Evolutionary conservation across 495 filamentous ascomycete species (phyloP), one percentile per base, ranked within the genome.

Genomic region (Penicillium argentinense): DNA sequence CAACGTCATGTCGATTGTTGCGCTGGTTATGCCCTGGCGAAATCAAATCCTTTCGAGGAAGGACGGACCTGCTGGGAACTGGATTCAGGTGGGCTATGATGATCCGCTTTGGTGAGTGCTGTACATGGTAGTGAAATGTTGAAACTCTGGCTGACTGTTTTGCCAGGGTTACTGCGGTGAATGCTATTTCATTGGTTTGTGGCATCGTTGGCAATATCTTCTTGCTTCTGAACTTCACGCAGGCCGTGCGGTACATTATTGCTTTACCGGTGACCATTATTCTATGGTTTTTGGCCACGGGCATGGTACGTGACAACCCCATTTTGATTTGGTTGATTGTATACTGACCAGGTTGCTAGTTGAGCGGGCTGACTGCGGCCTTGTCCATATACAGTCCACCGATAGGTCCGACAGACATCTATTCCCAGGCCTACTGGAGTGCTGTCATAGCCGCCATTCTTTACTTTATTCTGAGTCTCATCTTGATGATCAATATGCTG

Each of bases 181-280:
- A 91, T 63, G 83, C 76, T 3, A 63, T 78, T 9, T 87, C 84
- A 12, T 72, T 91, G 5, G 77, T 74, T 5, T 82, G 71, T 42
- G 87, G 85, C 5, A 77, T 89, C 19, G 61, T 78, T 2, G 87
- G 87, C 4, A 89, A 91, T 57, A 42, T 88, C 3, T 83, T 86
- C 51, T 69, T 91, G n/a, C 63, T 90, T 1, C 76, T 86, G 46
- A 96, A 96, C 67, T 96, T 97, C 74, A 89, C 91, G 4, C 76
- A 79, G 34, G 73, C 81, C 4, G 74, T 96, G 7, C 78, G 88
- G 18, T 96, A 96, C 63, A 87, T 88, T 40, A 68, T 90, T 37
- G 84, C 87, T 3, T 57, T 91, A 19, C 86, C 87, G 0, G 62
- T 80, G 21, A 83, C 85, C 0, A 88, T 89, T 23, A 63, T 86